phyloP scores from a whole-genome alignment of 2,329 filamentous ascomycete species.

The Pseudocercospora eumusae region DNA sequence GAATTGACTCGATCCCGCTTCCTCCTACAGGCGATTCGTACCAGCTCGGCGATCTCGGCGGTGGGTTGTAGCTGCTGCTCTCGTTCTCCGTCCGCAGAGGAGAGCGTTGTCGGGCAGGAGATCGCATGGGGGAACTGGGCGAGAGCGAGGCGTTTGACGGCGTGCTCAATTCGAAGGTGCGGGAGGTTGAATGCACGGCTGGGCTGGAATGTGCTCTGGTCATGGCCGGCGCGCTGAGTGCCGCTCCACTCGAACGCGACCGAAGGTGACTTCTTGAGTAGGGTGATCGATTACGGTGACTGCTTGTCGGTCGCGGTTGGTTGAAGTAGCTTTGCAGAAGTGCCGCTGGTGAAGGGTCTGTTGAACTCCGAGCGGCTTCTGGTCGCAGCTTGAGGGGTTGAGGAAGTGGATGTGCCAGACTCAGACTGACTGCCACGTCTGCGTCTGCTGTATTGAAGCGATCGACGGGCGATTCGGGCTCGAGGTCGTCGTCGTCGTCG shows the following conservation, averaged over 20 bases:
- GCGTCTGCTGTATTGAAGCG: conserved; percentile 5
- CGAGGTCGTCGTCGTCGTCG: conserved; percentile 10
- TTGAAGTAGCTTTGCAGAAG: conserved; percentile 36
- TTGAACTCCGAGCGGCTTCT: conserved; percentile 36
- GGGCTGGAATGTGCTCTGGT: conserved; percentile 52
- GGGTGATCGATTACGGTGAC: conserved; percentile 50
- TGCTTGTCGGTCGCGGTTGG: conserved; percentile 34
- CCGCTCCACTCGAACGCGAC: conserved; percentile 47
- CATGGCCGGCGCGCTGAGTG: conserved; percentile 49
- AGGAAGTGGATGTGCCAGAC: conserved; percentile 3
- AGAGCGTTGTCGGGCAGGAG: conserved; percentile 48
- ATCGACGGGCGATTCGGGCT: conserved; percentile 18
- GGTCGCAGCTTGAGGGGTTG: conserved; percentile 29
- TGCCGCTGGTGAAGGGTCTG: conserved; percentile 41
- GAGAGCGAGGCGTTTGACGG: conserved; percentile 40
- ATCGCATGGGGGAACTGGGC: conserved; percentile 39
- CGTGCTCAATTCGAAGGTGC: conserved; percentile 32
- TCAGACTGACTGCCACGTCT: not conserved
- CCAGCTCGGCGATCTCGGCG: conserved; percentile 36
- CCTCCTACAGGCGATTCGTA: conserved; percentile 30
- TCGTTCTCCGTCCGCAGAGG: conserved; percentile 38
- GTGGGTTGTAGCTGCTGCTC: conserved; percentile 21
- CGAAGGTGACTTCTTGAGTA: conserved; percentile 51
- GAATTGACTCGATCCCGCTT: conserved; percentile 45
- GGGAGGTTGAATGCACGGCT: conserved; percentile 42